Conservation (phyloP, 192 early-diverging fungal genomes). For the Physocladia obscura region DNA sequence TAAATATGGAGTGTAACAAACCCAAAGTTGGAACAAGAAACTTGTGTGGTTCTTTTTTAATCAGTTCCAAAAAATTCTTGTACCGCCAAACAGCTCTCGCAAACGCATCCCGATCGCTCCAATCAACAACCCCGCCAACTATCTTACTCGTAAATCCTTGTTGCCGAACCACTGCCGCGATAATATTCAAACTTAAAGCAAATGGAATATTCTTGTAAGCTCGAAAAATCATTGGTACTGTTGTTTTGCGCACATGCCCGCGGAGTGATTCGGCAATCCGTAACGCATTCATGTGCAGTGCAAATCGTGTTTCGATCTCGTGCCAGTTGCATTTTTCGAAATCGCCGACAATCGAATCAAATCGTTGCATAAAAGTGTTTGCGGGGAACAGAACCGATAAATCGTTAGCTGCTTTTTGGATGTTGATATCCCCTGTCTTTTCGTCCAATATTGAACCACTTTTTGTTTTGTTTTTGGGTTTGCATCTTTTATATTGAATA, state of each 20-base stretch:
- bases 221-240: conserved; percentile 17
- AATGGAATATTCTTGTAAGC: conserved; percentile 43
- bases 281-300: not conserved
- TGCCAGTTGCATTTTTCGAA: not conserved
- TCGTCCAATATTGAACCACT: conserved; percentile 19
- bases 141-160: conserved; percentile 53
- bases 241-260: conserved; percentile 8
- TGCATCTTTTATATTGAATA: too few species aligned
- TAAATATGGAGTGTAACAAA: conserved; percentile 15
- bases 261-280: not conserved
- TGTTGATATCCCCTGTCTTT: conserved; percentile 14
- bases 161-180: conserved; percentile 52
- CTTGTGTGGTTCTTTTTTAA: conserved; percentile 29
- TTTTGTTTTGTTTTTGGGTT: not conserved
- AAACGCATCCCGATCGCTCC: conserved; percentile 25
- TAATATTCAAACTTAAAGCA: conserved; percentile 47
- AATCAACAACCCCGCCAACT: conserved; percentile 38
- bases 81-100: conserved; percentile 42
- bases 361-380: not conserved
- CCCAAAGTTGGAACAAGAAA: conserved; percentile 60
- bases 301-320: not conserved
- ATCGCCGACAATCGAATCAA: not conserved
- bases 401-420: conserved; percentile 7
- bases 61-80: conserved; percentile 48
- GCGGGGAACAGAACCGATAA: conserved; percentile 8